Percentiles rank a stretch among this genome's conserved stretches.
Evolutionary conservation across 2,329 filamentous ascomycete species (phyloP).

Genomic region (Alternaria postmessia): DNA sequence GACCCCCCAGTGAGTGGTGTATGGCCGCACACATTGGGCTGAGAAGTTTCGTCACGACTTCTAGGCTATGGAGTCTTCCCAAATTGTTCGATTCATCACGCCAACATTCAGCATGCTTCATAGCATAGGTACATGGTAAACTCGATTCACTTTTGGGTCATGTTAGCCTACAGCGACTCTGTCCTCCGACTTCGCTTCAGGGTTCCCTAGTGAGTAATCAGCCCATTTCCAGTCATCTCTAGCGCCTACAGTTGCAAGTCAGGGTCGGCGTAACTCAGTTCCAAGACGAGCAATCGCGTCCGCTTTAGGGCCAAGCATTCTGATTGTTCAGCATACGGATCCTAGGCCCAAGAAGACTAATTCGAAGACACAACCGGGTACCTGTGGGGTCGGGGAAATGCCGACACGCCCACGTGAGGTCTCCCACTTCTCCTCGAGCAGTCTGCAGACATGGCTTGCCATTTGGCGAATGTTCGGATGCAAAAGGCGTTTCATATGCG

Average conservation of each 20-base stretch:
- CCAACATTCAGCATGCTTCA: background rate
- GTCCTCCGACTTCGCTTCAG: background rate
- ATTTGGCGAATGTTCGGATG: slow-evolving; percentile 18
- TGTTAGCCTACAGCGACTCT: background rate
- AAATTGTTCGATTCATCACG: background rate
- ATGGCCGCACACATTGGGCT: background rate
- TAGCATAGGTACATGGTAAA: background rate
- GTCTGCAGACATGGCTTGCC: slow-evolving; percentile 4
- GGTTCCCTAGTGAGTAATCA: background rate
- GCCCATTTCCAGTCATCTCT: background rate
- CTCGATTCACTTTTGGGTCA: background rate
- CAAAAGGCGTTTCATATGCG: slow-evolving; percentile 28
- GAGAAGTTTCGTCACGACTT: background rate
- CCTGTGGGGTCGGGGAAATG: slow-evolving; percentile 23
- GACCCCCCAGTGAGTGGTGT: background rate
- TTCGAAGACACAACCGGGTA: slow-evolving; percentile 11
- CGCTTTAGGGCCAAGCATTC: slow-evolving; percentile 1
- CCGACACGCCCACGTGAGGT: slow-evolving; percentile 29
- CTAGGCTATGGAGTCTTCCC: background rate
- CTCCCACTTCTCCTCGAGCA: slow-evolving; percentile 5
- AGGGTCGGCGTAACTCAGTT: background rate
- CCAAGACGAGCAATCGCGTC: slow-evolving; percentile 5
- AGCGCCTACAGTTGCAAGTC: slow-evolving; percentile 3
- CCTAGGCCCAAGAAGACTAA: slow-evolving; percentile 15
- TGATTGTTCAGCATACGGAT: slow-evolving; percentile 28